These are phyloP conservation scores for Hemisphaericaspora xylofermentans DNA, from an alignment of 1,139 yeast genomes.

Conservation along the genomic window DNA sequence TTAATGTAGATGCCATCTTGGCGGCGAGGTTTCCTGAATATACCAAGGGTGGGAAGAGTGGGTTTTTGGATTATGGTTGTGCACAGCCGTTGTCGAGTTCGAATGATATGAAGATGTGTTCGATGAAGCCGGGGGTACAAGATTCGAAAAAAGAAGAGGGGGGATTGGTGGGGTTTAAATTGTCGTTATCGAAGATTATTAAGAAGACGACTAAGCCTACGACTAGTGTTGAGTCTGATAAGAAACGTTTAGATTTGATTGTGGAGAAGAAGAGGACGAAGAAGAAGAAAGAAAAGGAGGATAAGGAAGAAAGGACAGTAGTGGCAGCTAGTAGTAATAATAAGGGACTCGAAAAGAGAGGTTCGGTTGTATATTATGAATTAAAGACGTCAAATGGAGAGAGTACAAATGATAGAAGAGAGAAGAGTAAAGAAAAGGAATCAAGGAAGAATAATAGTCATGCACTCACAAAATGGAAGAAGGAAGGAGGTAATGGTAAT, in stretches of 20 bases:
- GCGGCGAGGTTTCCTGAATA: conserved; percentile 12
- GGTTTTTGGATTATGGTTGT: conserved; percentile 10
- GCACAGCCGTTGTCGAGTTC: conserved; percentile 12
- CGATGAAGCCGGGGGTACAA: neutral
- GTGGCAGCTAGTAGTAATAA: neutral
- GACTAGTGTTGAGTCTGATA: no score
- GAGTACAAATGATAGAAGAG: neutral
- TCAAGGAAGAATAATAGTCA: neutral
- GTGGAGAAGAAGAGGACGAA: neutral
- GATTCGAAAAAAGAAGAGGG: neutral
- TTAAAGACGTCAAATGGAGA: neutral
- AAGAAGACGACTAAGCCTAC: conserved; percentile 3
- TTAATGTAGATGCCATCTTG: conserved; percentile 10
- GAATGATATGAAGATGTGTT: conserved; percentile 2
- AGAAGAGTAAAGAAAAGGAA: neutral
- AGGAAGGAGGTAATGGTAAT: neutral
- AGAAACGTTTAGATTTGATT: no score
- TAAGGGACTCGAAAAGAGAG: neutral
- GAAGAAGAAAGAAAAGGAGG: neutral
- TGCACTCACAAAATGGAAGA: neutral
- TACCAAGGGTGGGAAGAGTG: conserved; percentile 3
- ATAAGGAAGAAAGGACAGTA: neutral
- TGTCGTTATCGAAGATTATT: conserved; percentile 11
- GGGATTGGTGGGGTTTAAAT: conserved; percentile 3
- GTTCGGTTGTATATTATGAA: neutral